Evolutionary conservation across 2,329 filamentous ascomycete genomes (phyloP), one percentile per base, ranked within the genome.

Genomic region (Boeremia exigua): DNA sequence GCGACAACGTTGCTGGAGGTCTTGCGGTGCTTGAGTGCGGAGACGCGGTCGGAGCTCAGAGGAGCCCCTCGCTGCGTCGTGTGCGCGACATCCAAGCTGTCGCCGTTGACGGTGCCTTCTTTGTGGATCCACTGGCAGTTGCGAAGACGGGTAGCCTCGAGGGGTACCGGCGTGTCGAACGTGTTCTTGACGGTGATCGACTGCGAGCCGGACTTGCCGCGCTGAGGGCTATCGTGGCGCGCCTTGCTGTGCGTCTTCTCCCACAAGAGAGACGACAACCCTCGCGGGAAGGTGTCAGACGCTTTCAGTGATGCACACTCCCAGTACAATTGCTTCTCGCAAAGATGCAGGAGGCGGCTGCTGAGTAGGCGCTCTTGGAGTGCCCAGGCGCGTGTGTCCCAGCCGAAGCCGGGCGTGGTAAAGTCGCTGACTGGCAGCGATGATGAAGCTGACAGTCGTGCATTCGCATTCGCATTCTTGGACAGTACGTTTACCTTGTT

Each of bases 221-320:
- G 47, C 39, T 57, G 48, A 4, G 48, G 27, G 15, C 39, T 19
- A 25, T 48, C 39, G 33, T 52, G 54, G 29, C 11, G 38, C 7
- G 54, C 39, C 39, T 57, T 57, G 49, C 45, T 58, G 50, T 75
- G 73, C 9, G 68, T 66, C 58, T 73, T 74, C 54, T 75, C 73
- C 73, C 73, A 75, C 4, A 75, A 47, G 8, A 75, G 69, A 3
- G 72, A 59, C 9, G 71, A 64, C 5, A 75, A 58, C 1, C 73
- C 73, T 9, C 55, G 64, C 4, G 73, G 73, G 59, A 75, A 74
- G 5, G 70, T 75, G 42, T 73, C 69, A 4, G 68, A 72, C 6
- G 73, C 73, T 53, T 75, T 75, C 50, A 75, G 70, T 8, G 63
- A 58, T 56, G 71, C 71, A 53, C 74, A 76, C 40, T 75, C 71